Percentiles rank a stretch among this genome's conserved stretches.
These are phyloP conservation scores for Begonia masoniana DNA, from an alignment of 306 rosid species.

Conservation along the genomic window DNA sequence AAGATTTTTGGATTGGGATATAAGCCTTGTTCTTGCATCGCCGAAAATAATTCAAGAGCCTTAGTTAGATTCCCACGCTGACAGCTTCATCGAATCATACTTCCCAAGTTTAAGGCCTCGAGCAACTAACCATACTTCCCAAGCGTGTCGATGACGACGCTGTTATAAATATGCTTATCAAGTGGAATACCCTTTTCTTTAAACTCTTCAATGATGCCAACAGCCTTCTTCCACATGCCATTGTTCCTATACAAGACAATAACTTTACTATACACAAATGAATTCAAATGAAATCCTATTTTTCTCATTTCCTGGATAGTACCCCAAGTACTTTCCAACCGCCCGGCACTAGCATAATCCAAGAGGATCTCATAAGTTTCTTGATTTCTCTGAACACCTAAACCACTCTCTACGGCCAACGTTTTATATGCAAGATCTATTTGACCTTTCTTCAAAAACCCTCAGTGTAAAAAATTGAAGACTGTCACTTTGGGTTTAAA, in stretches of 20 bases:
- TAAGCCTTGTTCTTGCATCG: slow-evolving; percentile 63
- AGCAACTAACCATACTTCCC: slow-evolving; percentile 57
- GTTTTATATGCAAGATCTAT: slow-evolving; percentile 33
- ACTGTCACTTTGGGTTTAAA: slow-evolving; percentile 28
- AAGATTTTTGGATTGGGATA: slow-evolving; percentile 79
- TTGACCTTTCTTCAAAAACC: slow-evolving; percentile 61
- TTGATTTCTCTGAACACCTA: slow-evolving; percentile 20
- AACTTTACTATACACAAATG: slow-evolving; percentile 48
- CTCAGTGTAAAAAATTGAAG: slow-evolving; percentile 51
- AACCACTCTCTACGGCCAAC: slow-evolving; percentile 30
- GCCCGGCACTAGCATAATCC: too few relatives aligned
- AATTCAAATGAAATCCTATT: slow-evolving; percentile 33
- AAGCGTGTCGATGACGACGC: slow-evolving; percentile 53
- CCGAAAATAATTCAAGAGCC: slow-evolving; percentile 38
- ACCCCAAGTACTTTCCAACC: too few relatives aligned
- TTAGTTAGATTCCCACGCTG: slow-evolving; percentile 38
- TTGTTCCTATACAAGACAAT: slow-evolving; percentile 60
- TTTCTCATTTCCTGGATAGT: slow-evolving; percentile 47
- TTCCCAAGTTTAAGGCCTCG: slow-evolving; percentile 61
- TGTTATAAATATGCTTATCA: slow-evolving; percentile 47
- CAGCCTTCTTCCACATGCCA: slow-evolving; percentile 89
- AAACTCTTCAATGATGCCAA: slow-evolving; percentile 48
- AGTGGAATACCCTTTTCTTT: slow-evolving; percentile 36
- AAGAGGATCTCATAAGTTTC: slow-evolving; percentile 57
- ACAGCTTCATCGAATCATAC: slow-evolving; percentile 56